A percentile compares a stretch with the other conserved stretches of the same genome.
Conservation (phyloP, 352 stramenopile species). For the Globisporangium paddicum region DNA sequence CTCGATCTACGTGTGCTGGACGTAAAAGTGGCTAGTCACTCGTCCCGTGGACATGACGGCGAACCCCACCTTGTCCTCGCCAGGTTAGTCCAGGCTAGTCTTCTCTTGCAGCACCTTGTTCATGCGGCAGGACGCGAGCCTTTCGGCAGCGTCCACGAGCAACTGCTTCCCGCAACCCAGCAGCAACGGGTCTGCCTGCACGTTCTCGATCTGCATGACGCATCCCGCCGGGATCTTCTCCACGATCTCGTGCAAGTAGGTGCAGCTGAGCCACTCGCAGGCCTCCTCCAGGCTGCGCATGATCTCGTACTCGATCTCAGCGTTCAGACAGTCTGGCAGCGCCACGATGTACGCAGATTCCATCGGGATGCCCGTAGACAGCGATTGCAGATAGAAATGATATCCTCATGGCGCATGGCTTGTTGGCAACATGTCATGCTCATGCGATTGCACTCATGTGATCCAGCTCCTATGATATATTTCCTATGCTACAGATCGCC, state of each 20-base stretch:
- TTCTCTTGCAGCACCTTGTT: constrained; percentile 78
- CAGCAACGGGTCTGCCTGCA: constrained; percentile 89
- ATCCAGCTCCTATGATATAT: too few species aligned
- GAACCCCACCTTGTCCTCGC: constrained; percentile 64
- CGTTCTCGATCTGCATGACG: constrained; percentile 93
- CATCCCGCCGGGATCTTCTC: constrained; percentile 97
- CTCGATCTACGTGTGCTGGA: constrained; percentile 96
- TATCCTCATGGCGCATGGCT: too few species aligned
- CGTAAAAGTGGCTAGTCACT: constrained; percentile 99
- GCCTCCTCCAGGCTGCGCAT: constrained; percentile 97
- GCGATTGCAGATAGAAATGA: too few species aligned
- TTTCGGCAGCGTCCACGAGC: constrained; percentile 71
- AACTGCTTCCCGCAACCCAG: constrained; percentile 55
- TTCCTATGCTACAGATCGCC: too few species aligned
- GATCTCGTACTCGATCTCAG: constrained; percentile 98
- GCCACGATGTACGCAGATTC: constrained; percentile 98
- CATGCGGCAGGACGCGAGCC: constrained; percentile 72
- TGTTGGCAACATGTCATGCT: too few species aligned
- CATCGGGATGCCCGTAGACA: constrained; percentile 96
- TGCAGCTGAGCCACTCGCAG: constrained; percentile 96
- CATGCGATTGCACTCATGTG: too few species aligned
- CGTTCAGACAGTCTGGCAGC: constrained; percentile 98
- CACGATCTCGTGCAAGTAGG: constrained; percentile 99
- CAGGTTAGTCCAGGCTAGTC: constrained; percentile 22
- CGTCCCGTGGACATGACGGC: constrained; percentile 96